Evolutionary conservation across 1,284 basidiomycete species (phyloP), one percentile per base, ranked within the genome.

Genomic region (Bondarzewia mesenterica): DNA sequence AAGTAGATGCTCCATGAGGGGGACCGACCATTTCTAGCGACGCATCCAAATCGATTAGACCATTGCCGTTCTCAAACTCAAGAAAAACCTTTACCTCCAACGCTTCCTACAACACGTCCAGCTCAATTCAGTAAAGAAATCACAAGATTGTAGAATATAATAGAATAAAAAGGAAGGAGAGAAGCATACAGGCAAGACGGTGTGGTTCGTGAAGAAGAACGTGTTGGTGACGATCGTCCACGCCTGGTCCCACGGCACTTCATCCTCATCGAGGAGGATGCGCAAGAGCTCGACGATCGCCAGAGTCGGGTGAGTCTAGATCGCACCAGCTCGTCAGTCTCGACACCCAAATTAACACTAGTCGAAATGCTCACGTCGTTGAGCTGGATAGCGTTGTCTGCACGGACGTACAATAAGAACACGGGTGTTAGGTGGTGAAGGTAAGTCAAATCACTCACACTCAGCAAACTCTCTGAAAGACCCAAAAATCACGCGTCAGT

Each of bases 261-360:
- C 88, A 65, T 96, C 93, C 44, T 96, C 93, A 59, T 95, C 89
- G 50, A 89, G 68, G 26, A 88, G 77, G 53, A 96, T 81, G 44
- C 93, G 82, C 88, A 93, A 92, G 42, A 96, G 72, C 65, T 96
- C 93, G n/a, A 89, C 89, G 57, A 96, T 90, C 7, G 91, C 89
- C 48, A 95, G 76, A 5, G 92, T 94, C 0, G 93, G 93, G 65
- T 96, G 93, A 2, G 93, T 95, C 81, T 93, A 49, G 6, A n/a
- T 20, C n/a, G n/a, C n/a, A n/a, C n/a, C n/a, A n/a, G n/a, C n/a
- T n/a, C n/a, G n/a, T n/a, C 3, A 41, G 35, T 27, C 5, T 7
- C 8, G 42, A 29, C 18, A n/a, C n/a, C n/a, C n/a, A n/a, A n/a
- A n/a, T n/a, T n/a, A n/a, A n/a, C n/a, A n/a, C n/a, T n/a, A n/a